Evolutionary conservation across 768 basidiomycete genomes (phyloP).

Genomic region (Suillus placidus): DNA sequence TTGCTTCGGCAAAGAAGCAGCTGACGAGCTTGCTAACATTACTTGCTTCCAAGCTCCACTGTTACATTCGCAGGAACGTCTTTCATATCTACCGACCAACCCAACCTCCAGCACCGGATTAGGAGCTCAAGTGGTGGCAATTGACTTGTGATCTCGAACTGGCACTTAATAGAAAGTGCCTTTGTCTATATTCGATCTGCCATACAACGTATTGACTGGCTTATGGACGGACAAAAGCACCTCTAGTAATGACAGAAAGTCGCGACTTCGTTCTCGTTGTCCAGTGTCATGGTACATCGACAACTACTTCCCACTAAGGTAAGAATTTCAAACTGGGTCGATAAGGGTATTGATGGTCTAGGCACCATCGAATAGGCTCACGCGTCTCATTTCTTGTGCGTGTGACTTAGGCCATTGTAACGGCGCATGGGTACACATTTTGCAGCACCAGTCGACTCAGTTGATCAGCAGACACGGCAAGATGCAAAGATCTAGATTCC

Average conservation of each 20-base stretch:
- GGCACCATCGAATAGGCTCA: neutral
- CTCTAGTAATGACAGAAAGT: neutral
- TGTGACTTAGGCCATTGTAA: neutral
- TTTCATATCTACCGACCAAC: neutral
- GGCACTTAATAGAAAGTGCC: neutral
- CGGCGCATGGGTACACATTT: neutral
- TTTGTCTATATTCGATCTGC: neutral
- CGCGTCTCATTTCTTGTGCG: neutral
- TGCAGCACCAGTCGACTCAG: neutral
- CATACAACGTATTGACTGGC: neutral
- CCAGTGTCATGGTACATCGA: neutral
- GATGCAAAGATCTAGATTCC: neutral
- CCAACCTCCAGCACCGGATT: neutral
- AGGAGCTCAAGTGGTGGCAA: neutral
- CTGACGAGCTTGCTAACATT: neutral
- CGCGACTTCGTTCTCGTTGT: neutral
- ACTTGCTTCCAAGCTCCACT: neutral
- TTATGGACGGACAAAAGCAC: neutral
- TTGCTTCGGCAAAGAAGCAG: neutral
- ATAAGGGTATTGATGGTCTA: neutral
- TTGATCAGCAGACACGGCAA: slow-evolving; percentile 3
- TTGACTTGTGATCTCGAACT: neutral
- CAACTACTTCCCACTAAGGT: slow-evolving; percentile 2
- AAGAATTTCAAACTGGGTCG: neutral
- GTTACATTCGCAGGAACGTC: no score